Percentiles rank a stretch among this genome's conserved stretches.
phyloP scores from a whole-genome alignment of 257 asterid genomes.

The Leonotis leonurus region DNA sequence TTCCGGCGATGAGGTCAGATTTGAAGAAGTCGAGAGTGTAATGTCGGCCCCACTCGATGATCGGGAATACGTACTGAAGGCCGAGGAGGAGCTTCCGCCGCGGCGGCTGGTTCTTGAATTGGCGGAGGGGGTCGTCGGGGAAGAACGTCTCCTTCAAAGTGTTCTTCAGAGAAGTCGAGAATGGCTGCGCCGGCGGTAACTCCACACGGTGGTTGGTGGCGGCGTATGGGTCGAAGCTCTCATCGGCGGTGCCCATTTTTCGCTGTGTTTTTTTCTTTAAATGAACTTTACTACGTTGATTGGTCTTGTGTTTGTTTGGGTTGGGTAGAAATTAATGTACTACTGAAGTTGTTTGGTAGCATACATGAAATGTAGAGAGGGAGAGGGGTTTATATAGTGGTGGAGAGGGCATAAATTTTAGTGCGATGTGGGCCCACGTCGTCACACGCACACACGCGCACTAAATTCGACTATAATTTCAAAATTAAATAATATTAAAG shows the following conservation, averaged over 20 bases:
- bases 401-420: neutral
- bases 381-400: slow-evolving; percentile 31
- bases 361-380: neutral
- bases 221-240: slow-evolving; percentile 15
- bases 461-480: too few relatives aligned
- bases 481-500: too few relatives aligned
- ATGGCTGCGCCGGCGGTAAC: slow-evolving; percentile 70
- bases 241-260: slow-evolving; percentile 61
- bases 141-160: slow-evolving; percentile 66
- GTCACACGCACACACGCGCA: neutral
- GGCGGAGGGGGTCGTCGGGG: slow-evolving; percentile 90
- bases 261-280: too few relatives aligned
- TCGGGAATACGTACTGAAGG: slow-evolving; percentile 71
- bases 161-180: slow-evolving; percentile 44
- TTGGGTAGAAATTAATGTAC: neutral
- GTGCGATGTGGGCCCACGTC: slow-evolving; percentile 30
- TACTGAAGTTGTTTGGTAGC: neutral
- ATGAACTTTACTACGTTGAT: neutral
- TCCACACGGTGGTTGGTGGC: slow-evolving; percentile 37
- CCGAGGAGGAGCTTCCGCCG: slow-evolving; percentile 35
- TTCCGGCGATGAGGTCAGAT: slow-evolving; percentile 76
- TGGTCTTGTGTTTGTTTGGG: too few relatives aligned
- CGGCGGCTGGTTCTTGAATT: slow-evolving; percentile 79
- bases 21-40: slow-evolving; percentile 51
- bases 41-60: slow-evolving; percentile 78